phyloP scores from a whole-genome alignment of 768 basidiomycete species.

The Infundibulicybe gibba region DNA sequence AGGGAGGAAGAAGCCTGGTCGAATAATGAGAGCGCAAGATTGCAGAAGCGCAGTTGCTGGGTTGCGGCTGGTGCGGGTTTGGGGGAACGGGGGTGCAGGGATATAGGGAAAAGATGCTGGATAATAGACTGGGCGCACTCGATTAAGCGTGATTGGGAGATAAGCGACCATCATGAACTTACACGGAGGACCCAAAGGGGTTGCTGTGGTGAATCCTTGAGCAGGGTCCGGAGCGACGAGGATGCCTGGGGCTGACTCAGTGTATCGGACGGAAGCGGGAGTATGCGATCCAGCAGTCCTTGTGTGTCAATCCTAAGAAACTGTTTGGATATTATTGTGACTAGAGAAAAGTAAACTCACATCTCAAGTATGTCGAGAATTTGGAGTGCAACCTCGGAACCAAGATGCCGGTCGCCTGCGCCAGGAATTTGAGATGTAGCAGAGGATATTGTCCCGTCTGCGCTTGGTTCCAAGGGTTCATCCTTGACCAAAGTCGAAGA shows the following conservation, averaged over 20 bases:
- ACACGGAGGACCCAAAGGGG: slow-evolving; percentile 55
- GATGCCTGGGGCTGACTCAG: slow-evolving; percentile 30
- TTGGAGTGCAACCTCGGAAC: slow-evolving; percentile 39
- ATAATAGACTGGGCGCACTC: slow-evolving; percentile 50
- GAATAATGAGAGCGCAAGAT: slow-evolving; percentile 67
- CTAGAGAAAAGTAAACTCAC: slow-evolving; percentile 26
- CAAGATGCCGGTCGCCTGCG: slow-evolving; percentile 29
- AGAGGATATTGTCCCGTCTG: too few species aligned
- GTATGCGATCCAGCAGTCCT: slow-evolving; percentile 77
- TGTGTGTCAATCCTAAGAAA: slow-evolving; percentile 60
- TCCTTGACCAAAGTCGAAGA: neutral
- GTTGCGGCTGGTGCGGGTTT: slow-evolving; percentile 55
- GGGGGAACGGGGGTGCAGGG: slow-evolving; percentile 61
- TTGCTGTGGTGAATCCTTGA: slow-evolving; percentile 49
- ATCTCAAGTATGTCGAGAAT: slow-evolving; percentile 59
- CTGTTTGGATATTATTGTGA: slow-evolving; percentile 5
- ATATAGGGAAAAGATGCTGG: slow-evolving; percentile 63
- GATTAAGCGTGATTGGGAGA: slow-evolving; percentile 10
- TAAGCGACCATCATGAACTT: slow-evolving; percentile 20
- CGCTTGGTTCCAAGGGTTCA: neutral
- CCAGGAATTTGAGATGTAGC: slow-evolving; percentile 13
- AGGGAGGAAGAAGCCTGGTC: slow-evolving; percentile 60
- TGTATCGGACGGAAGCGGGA: slow-evolving; percentile 40
- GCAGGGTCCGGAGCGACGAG: slow-evolving; percentile 50
- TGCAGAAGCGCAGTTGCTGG: slow-evolving; percentile 73